phyloP scores from a whole-genome alignment of 257 asterid species.

The Plectranthus barbatus region DNA sequence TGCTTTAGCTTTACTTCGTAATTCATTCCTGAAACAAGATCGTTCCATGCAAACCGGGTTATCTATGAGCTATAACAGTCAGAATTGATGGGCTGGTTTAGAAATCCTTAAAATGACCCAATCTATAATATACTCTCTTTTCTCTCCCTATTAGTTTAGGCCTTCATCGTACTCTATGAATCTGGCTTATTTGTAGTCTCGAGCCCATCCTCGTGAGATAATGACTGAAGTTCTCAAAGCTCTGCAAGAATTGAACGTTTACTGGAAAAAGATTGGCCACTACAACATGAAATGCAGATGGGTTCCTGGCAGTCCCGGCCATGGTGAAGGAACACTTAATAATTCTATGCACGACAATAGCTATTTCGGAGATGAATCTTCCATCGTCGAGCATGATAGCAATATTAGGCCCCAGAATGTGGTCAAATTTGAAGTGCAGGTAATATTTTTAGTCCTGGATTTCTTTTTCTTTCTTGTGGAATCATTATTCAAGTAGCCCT shows the following conservation, averaged over 20 bases:
- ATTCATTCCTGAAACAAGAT: not conserved
- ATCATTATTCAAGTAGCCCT: not conserved
- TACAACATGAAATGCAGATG: conserved; percentile 85
- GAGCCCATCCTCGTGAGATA: conserved; percentile 76
- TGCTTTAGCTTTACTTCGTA: not conserved
- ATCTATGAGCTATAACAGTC: no score
- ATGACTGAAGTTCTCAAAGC: conserved; percentile 76
- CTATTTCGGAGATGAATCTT: conserved; percentile 46
- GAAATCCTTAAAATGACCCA: not conserved
- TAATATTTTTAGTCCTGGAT: conserved; percentile 11
- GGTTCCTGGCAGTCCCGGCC: conserved; percentile 39
- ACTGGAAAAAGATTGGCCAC: conserved; percentile 70
- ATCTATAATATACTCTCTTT: not conserved
- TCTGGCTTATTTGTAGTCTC: conserved; percentile 42
- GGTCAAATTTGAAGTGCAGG: conserved; percentile 97
- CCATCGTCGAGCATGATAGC: conserved; percentile 51
- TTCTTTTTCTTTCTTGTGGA: not conserved
- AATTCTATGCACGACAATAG: conserved; percentile 38
- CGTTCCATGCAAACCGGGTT: not conserved
- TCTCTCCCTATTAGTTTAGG: not conserved
- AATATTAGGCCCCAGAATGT: conserved; percentile 34
- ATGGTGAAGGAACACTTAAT: conserved; percentile 28
- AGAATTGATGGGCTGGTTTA: not conserved
- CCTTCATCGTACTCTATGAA: not conserved
- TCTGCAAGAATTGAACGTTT: conserved; percentile 63